phyloP scores from a whole-genome alignment of 108 stramenopile species.

The Stephanodiscus triporus region DNA sequence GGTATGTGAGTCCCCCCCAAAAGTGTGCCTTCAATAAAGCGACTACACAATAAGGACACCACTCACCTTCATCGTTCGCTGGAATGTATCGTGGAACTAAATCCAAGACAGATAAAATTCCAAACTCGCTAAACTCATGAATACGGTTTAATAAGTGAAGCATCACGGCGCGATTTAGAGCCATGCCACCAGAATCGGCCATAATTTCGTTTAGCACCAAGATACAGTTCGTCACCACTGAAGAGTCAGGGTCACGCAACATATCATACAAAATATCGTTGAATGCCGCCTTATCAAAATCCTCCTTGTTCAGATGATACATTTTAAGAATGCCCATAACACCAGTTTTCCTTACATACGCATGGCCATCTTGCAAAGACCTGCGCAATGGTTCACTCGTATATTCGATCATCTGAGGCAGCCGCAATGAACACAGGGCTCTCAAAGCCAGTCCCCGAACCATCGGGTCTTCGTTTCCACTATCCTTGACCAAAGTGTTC shows the following conservation, averaged over 20 bases:
- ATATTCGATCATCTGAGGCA: constrained; percentile 98
- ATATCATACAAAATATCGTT: constrained; percentile 96
- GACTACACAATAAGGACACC: neutral
- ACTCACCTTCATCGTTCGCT: constrained; percentile 73
- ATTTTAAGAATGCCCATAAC: constrained; percentile 98
- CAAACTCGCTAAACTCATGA: constrained; percentile 98
- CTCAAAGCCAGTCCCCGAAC: constrained; percentile 98
- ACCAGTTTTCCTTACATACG: constrained; percentile 98
- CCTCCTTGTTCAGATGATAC: constrained; percentile 87
- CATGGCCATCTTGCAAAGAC: constrained; percentile 86
- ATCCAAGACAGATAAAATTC: constrained; percentile 91
- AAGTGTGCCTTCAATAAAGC: neutral
- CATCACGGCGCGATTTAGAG: constrained; percentile 92
- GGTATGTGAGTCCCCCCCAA: neutral
- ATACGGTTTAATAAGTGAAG: constrained; percentile 95
- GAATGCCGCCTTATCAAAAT: constrained; percentile 78
- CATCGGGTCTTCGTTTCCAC: constrained; percentile 98
- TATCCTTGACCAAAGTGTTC: constrained; percentile 98
- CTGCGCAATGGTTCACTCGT: constrained; percentile 85
- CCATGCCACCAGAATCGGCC: constrained; percentile 94
- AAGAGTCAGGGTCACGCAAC: constrained; percentile 95
- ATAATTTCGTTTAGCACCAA: constrained; percentile 96
- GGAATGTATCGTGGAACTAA: constrained; percentile 94
- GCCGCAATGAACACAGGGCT: constrained; percentile 87
- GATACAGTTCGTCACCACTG: constrained; percentile 95